These are phyloP conservation scores for Alnus rubra DNA, from an alignment of 306 rosid species.

Conservation along the genomic window DNA sequence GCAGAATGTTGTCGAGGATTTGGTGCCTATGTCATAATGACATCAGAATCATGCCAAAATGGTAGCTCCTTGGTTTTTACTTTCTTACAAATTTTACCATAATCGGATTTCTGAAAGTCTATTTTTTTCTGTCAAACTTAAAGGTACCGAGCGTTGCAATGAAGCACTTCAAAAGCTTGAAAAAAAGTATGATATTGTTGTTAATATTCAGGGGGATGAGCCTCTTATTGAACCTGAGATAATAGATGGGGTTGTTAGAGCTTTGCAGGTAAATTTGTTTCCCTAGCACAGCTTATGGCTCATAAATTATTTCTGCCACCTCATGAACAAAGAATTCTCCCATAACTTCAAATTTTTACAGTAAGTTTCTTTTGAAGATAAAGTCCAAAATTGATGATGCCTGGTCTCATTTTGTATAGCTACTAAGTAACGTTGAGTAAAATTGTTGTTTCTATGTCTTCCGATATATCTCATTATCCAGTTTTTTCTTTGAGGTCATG, in stretches of 20 bases:
- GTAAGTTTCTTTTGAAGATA: background rate
- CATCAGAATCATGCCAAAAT: conserved; percentile 82
- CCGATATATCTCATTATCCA: background rate
- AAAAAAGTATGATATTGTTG: conserved; percentile 83
- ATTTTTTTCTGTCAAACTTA: conserved; percentile 16
- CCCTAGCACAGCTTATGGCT: background rate
- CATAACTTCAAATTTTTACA: background rate
- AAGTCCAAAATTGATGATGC: background rate
- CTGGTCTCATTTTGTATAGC: background rate
- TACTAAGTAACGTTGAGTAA: background rate
- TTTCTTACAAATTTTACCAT: conserved; percentile 2
- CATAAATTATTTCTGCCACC: conserved; percentile 3
- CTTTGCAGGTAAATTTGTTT: conserved; percentile 65
- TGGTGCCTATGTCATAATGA: conserved; percentile 95
- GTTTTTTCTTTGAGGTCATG: conserved; percentile 24
- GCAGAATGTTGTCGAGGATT: conserved; percentile 84
- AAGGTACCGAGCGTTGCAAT: conserved; percentile 93
- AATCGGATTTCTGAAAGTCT: conserved; percentile 10
- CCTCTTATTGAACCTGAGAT: conserved; percentile 95
- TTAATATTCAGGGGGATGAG: conserved; percentile 97
- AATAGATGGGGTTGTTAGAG: conserved; percentile 86
- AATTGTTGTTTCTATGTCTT: background rate
- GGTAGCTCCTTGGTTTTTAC: conserved; percentile 45
- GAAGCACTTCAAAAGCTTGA: conserved; percentile 89
- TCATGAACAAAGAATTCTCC: conserved; percentile 10